Base-by-base conservation (phyloP, 441 rosid species). In the Euphorbia celastroides region DNA sequence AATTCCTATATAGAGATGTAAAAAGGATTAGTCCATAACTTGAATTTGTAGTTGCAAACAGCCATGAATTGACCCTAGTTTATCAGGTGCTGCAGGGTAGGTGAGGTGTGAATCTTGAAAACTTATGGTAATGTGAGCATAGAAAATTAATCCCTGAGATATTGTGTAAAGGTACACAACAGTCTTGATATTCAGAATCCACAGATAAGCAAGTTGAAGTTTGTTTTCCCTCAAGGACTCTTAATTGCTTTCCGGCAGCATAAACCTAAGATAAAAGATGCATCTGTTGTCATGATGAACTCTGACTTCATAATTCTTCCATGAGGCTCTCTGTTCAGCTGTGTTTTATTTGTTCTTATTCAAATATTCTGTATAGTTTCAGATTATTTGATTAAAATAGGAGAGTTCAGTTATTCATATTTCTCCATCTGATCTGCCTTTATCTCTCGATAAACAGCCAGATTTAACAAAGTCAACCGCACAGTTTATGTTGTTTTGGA, bases 331-430 rank as follows among this genome's bases (percentile, higher is more conserved):
- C 23, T 48, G 38, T 66, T 51, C 44, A 31, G 16, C 41, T 14
- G 23, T 23, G n/a, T 26, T 57, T 41, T 62, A 19, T 54, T 60
- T 69, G 65, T 25, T 52, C 67, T 41, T 10, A 19, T 8, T 38
- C 36, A 28, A 51, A 32, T 14, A 14, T 51, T 34, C 10, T 1
- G 27, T 17, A 22, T 54, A 36, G 2, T 44, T 13, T 57, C 25
- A 60, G 60, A 57, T 19, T 36, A 41, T 41, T 44, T 44, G 44
- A 44, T 44, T 44, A 14, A 44, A 44, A 14, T 14, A 44, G 16
- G 1, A 16, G 11, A 38, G 5, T 38, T 9, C 8, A 9, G 5
- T 38, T 38, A 38, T 38, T 38, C 44, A 4, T 38, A 38, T 9
- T 38, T 38, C 1, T 38, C 44, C 44, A 38, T 38, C 44, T 38